Base-by-base conservation (phyloP, 768 basidiomycete species). In the Lactarius indigo region DNA sequence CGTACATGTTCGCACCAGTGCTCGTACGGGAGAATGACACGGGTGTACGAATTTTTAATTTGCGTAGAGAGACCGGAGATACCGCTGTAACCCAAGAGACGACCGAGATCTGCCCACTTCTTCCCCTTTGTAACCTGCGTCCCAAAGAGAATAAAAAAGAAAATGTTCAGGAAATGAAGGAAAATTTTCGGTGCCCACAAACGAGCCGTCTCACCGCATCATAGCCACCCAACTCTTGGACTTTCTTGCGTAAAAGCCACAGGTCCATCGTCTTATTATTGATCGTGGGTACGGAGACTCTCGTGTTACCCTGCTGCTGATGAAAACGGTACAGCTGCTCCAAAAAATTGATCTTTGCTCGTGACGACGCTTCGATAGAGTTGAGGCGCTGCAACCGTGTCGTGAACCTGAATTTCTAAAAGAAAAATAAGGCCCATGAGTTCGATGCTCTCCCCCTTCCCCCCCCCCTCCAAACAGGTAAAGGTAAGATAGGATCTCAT, bases 271-370 rank as follows among this genome's bases (percentile, higher is more conserved):
- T 85, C 74, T 93, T 92, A 77, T 93, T 88, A 76, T 94, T 94
- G 75, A 99, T 93, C 37, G 90, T 91, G 65, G 97, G 97, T 39
- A 98, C 90, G n/a, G 88, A 88, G 30, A 98, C 89, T 70, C 91
- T 87, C 67, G 87, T 82, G 75, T 94, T 94, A 57, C 94, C 94
- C 79, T 96, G 94, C 76, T 98, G 96, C 72, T 92, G 90, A 79
- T 98, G 97, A 77, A 91, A 99, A 72, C 93, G 90, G 78, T 96
- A 96, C 58, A 99, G 84, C 78, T 97, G 94, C 76, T 98, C 96
- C 71, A 98, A 79, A 78, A 97, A 98, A 81, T 97, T 98, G 76
- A 98, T 80, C 78, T 96, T 97, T 59, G 97, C 96, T 72, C 97
- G 83, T 67, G 95, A 96, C 41, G 96, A 92, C 18, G 97, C 97